Evolutionary conservation across 73 alveolate species (phyloP).

Genomic region (Breviolum minutum): DNA sequence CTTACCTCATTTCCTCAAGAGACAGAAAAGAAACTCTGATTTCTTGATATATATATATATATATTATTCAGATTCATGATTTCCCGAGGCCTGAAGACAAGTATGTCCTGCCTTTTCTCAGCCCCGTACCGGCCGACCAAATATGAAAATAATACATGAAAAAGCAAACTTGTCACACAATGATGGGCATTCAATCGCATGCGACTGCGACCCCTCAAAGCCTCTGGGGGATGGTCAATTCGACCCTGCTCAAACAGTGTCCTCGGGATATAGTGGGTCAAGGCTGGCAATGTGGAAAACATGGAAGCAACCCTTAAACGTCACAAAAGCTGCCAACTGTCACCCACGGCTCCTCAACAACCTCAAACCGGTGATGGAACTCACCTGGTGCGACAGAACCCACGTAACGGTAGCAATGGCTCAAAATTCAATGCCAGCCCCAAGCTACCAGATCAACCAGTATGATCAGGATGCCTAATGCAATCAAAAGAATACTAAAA

Average conservation of each 20-base stretch:
- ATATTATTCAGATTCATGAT: no score
- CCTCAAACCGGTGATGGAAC: constrained; percentile 18
- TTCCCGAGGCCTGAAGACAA: no score
- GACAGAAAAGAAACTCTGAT: no score
- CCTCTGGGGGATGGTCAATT: constrained; percentile 19
- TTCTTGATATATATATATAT: no score
- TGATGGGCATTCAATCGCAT: not conserved
- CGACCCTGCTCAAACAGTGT: constrained; percentile 37
- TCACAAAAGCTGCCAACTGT: not conserved
- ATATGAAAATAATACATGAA: no score
- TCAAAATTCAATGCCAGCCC: no score
- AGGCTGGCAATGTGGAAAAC: not conserved
- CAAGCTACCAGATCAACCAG: not conserved
- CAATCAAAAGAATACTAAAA: not conserved
- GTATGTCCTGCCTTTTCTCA: no score
- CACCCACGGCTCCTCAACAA: constrained; percentile 24
- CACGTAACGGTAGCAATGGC: no score
- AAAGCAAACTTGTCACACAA: not conserved
- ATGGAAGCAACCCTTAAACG: not conserved
- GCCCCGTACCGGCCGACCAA: no score
- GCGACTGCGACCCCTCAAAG: not conserved
- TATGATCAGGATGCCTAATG: not conserved
- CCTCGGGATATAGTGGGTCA: not conserved
- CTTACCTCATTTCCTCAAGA: no score
- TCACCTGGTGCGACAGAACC: not conserved